Base-by-base conservation (phyloP, 345 rosid species). In the Carallia brachiata region DNA sequence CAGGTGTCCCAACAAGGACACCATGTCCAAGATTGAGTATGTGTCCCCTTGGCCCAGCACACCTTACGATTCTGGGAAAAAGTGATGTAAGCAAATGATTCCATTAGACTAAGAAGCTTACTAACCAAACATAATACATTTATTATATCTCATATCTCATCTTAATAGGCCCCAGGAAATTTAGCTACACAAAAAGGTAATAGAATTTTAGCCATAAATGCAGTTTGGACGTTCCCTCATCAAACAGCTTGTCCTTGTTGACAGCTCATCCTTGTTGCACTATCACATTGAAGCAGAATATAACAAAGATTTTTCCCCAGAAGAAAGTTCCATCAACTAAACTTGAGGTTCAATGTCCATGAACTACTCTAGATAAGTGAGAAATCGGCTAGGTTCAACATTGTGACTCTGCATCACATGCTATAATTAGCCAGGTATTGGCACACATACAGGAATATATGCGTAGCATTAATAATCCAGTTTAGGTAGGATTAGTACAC, bases 1-100 rank as follows among this genome's bases (percentile, higher is more conserved):
- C 97, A 34, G 95, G 96, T 12, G 97, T 90, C 75, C 97, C 97
- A 47, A 94, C 97, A 36, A 91, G 90, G 72, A 91, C 96, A 31
- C 97, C 97, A 40, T 91, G 97, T 56, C 96, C 97, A 66, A 91
- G 84, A 75, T 91, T 91, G 72, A 91, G 97, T 39, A 91, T 86
- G 81, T 91, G 98, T 37, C 97, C 97, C 58, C 72, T 86, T 65
- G 87, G 81, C 68, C 98, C 97, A 30, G 97, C 98, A 66, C 89
- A 80, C 69, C 65, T 86, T 65, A 94, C 96, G 67, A 94, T 96
- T 84, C 96, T 91, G 88, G 32, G 66, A 77, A 81, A 81, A 32
- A 7, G 53, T 23, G 52, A 36, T 19, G 31, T 27, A 32, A 75
- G 52, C 6, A 61, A 70, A 39, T 30, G 19, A 58, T 27, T 50